Evolutionary conservation across 2,329 filamentous ascomycete genomes (phyloP).

Genomic region (Zopfia rhizophila): DNA sequence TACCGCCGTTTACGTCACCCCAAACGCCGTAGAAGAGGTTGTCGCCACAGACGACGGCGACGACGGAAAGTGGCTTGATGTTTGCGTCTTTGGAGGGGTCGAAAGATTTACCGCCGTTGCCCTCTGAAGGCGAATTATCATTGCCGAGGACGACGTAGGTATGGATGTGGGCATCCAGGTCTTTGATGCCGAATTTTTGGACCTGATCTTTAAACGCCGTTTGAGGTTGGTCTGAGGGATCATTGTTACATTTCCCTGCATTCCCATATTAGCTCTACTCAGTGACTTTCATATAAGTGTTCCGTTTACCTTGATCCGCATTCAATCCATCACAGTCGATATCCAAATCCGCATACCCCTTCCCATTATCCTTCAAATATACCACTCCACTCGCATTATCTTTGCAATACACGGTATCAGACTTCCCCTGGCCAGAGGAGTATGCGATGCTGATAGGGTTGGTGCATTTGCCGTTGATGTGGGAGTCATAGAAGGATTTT

Average conservation of each 20-base stretch:
- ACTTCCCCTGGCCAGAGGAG: conserved; percentile 23
- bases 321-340: conserved; percentile 68
- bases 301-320: conserved; percentile 52
- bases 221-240: conserved; percentile 53
- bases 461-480: conserved; percentile 23
- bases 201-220: conserved; percentile 57
- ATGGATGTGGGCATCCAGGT: conserved; percentile 64
- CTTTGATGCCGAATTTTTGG: conserved; percentile 46
- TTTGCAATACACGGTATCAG: conserved; percentile 34
- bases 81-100: conserved; percentile 45
- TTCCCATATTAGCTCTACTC: conserved; percentile 56
- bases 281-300: no score
- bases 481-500: conserved; percentile 14
- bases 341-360: conserved; percentile 65
- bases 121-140: conserved; percentile 34
- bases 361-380: conserved; percentile 59
- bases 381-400: conserved; percentile 41
- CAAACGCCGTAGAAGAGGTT: conserved; percentile 68
- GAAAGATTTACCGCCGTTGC: conserved; percentile 26
- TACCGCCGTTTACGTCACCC: conserved; percentile 70
- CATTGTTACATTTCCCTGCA: conserved; percentile 47
- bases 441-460: conserved; percentile 29
- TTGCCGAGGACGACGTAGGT: conserved; percentile 67
- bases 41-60: conserved; percentile 65
- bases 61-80: conserved; percentile 63